Evolutionary conservation across 352 stramenopile genomes (phyloP).

Genomic region (Aphanomyces astaci): DNA sequence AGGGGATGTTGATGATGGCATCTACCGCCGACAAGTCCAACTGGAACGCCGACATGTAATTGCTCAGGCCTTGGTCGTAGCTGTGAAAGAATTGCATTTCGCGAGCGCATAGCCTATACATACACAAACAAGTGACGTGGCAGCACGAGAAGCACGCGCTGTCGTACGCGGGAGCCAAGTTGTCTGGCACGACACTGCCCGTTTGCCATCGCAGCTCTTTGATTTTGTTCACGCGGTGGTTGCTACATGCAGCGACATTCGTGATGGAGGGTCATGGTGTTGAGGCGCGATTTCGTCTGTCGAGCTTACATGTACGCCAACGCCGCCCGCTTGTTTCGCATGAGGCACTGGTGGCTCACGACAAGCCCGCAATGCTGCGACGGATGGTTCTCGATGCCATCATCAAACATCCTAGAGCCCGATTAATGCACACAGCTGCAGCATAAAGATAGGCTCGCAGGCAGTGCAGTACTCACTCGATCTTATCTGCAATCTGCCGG

Average conservation of each 20-base stretch:
- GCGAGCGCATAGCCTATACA: conserved; percentile 55
- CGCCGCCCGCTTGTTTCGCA: conserved; percentile 86
- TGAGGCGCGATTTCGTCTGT: conserved; percentile 4
- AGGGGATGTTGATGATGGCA: conserved; percentile 13
- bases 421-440: background rate
- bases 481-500: conserved; percentile 67
- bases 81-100: conserved; percentile 87
- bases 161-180: conserved; percentile 61
- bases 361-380: conserved; percentile 71
- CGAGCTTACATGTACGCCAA: conserved; percentile 73
- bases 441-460: too few species aligned
- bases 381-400: conserved; percentile 51
- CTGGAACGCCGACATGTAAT: conserved; percentile 86
- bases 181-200: conserved; percentile 74
- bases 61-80: conserved; percentile 86
- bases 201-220: conserved; percentile 87
- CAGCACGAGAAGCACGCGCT: too few species aligned
- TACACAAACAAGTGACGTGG: background rate
- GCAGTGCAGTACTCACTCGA: conserved; percentile 44
- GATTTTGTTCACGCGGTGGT: conserved; percentile 72
- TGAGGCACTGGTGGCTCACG: conserved; percentile 81
- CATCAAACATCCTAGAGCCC: conserved; percentile 42
- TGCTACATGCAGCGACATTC: conserved; percentile 33
- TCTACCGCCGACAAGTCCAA: conserved; percentile 75
- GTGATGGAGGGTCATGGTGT: background rate